Conservation (phyloP, 768 basidiomycete species). For the Cyathus striatus region DNA sequence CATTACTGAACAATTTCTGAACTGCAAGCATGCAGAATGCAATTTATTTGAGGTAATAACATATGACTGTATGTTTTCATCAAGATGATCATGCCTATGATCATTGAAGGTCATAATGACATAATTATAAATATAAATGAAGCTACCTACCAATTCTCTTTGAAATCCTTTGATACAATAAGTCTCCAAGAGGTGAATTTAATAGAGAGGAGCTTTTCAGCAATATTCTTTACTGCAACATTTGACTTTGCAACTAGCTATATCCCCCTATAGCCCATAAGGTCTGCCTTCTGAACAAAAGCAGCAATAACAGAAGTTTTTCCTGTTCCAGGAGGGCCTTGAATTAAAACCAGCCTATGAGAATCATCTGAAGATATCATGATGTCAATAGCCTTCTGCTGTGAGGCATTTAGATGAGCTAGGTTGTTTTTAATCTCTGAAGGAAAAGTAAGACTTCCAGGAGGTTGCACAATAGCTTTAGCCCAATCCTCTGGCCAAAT, state of each 20-base stretch:
- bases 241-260: slow-evolving; percentile 86
- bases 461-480: background rate
- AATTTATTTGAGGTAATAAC: slow-evolving; percentile 45
- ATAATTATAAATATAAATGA: slow-evolving; percentile 1
- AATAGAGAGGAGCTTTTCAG: slow-evolving; percentile 63
- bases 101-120: slow-evolving; percentile 5
- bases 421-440: slow-evolving; percentile 6
- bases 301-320: slow-evolving; percentile 71
- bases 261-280: slow-evolving; percentile 40
- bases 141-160: slow-evolving; percentile 50
- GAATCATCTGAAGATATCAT: slow-evolving; percentile 36
- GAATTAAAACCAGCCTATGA: slow-evolving; percentile 37
- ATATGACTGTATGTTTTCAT: slow-evolving; percentile 41
- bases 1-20: slow-evolving; percentile 48
- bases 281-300: slow-evolving; percentile 46
- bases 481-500: slow-evolving; percentile 39
- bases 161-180: slow-evolving; percentile 67
- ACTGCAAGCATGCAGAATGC: slow-evolving; percentile 4
- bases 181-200: slow-evolving; percentile 56
- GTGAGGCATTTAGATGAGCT: slow-evolving; percentile 38
- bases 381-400: slow-evolving; percentile 39
- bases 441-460: slow-evolving; percentile 1
- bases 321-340: slow-evolving; percentile 65
- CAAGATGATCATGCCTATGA: slow-evolving; percentile 78
- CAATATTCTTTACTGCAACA: slow-evolving; percentile 87